Evolutionary conservation across 371 early-diverging fungal genomes (phyloP), one percentile per base, ranked within the genome.

Genomic region (Chytridiales sp.): DNA sequence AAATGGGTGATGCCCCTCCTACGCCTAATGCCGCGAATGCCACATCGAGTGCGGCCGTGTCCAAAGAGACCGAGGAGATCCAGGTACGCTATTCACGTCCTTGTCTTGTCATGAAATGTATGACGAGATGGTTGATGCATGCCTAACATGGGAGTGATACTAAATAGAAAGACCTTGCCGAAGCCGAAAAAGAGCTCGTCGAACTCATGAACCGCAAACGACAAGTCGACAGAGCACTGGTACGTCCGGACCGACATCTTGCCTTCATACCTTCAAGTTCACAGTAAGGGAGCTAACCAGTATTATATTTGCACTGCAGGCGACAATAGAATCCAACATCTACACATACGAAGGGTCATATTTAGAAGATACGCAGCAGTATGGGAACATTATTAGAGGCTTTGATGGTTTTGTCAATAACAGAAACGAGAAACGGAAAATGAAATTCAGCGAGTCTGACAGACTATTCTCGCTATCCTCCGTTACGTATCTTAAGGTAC

Each of bases 341-440:
- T 92, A 89, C 70, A 68, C 81, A 4, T 87, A 88, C 69, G 92
- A 92, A 61, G 87, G 87, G 1, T 84, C 87, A 11, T 92, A 92
- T 62, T 64, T 92, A 43, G 90, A 89, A 69, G 91, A 92, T 44
- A 90, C 92, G 4, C 84, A 81, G 44, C 79, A 78, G 34, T 80
- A 82, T 44, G 92, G 92, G 15, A 92, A 92, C 58, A 85, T 92
- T 42, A 85, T 92, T 47, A 81, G 84, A 31, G 92, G 92, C 0
- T 92, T 90, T 63, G 91, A 89, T 38, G 88, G 87, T 0, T 92
- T 90, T 51, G 47, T 83, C 32, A 66, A 56, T 36, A 56, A 59
- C 9, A 50, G 50, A 32, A 56, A 58, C n/a, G 66, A 69, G 15
- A 49, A 66, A n/a, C 58, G 70, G 43, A 68, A 68, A 51, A 48